A percentile compares a stretch with the other conserved stretches of the same genome.
phyloP scores from a whole-genome alignment of 129 eudicot species.

The Lactuca saligna region DNA sequence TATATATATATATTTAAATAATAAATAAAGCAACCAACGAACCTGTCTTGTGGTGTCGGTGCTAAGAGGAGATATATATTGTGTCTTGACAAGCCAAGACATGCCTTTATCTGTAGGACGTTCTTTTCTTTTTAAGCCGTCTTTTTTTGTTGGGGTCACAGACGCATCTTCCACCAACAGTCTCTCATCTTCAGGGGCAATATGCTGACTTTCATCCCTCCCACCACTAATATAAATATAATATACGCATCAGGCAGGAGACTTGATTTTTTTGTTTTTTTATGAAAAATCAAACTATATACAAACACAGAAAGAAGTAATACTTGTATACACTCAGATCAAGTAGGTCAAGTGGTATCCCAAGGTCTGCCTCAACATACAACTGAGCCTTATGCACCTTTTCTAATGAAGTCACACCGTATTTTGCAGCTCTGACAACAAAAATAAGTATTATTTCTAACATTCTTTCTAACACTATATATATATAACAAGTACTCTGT shows the following conservation, averaged over 20 bases:
- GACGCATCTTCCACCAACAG: constrained; percentile 74
- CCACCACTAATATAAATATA: constrained; percentile 51
- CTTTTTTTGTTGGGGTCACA: constrained; percentile 70
- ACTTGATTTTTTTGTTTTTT: too few species aligned
- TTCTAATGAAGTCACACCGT: constrained; percentile 73
- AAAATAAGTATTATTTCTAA: not conserved
- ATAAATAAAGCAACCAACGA: too few species aligned
- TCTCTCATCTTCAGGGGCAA: constrained; percentile 88
- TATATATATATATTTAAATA: too few species aligned
- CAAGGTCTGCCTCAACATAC: constrained; percentile 91
- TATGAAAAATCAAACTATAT: not conserved
- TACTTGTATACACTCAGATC: constrained; percentile 98
- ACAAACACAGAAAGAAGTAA: not conserved
- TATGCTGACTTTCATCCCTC: constrained; percentile 44
- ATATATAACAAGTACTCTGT: too few species aligned
- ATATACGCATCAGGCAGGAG: too few species aligned
- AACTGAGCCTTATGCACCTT: constrained; percentile 86
- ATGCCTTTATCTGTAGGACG: constrained; percentile 93
- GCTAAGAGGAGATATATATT: constrained; percentile 90
- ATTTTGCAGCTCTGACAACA: constrained; percentile 68
- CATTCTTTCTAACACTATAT: too few species aligned
- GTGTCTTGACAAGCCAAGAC: constrained; percentile 97
- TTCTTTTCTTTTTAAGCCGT: constrained; percentile 78
- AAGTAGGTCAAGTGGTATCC: constrained; percentile 95
- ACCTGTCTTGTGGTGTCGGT: constrained; percentile 88